A percentile compares a stretch with the other conserved stretches of the same genome.
phyloP scores from a whole-genome alignment of 208 protist species.

The Trichomonas tenax region DNA sequence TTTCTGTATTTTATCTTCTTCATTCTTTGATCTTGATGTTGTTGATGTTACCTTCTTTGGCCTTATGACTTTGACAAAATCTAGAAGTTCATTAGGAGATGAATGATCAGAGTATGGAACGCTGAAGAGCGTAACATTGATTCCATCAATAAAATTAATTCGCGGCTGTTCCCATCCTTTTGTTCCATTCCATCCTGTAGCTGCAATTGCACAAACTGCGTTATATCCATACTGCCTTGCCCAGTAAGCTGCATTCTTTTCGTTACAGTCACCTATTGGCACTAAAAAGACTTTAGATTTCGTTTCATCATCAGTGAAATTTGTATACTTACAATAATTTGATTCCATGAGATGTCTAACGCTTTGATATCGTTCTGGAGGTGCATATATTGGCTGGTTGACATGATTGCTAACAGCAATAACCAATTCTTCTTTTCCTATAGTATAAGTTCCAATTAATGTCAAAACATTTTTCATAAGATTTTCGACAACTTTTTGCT shows the following conservation, averaged over 20 bases:
- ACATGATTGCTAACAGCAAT: not conserved
- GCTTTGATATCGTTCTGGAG: not conserved
- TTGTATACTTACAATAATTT: not conserved
- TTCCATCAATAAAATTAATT: no score
- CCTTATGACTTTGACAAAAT: not conserved
- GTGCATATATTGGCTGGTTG: not conserved
- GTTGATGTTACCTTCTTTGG: not conserved
- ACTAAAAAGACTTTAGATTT: not conserved
- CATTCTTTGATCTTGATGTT: not conserved
- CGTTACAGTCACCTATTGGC: not conserved
- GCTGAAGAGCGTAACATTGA: not conserved
- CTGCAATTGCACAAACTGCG: not conserved
- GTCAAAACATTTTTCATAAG: not conserved
- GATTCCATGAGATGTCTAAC: not conserved
- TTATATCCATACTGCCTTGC: not conserved
- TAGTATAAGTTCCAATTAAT: not conserved
- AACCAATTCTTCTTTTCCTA: not conserved
- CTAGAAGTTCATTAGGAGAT: not conserved
- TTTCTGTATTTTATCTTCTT: not conserved
- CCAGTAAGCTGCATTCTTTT: not conserved
- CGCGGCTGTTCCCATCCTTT: not conserved
- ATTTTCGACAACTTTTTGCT: not conserved
- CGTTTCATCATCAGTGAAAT: not conserved
- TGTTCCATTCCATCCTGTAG: not conserved
- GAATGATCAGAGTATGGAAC: slow-evolving; percentile 5